Evolutionary conservation across 78 protist genomes (phyloP), one percentile per base, ranked within the genome.

Genomic region (Protostelium mycophagum): DNA sequence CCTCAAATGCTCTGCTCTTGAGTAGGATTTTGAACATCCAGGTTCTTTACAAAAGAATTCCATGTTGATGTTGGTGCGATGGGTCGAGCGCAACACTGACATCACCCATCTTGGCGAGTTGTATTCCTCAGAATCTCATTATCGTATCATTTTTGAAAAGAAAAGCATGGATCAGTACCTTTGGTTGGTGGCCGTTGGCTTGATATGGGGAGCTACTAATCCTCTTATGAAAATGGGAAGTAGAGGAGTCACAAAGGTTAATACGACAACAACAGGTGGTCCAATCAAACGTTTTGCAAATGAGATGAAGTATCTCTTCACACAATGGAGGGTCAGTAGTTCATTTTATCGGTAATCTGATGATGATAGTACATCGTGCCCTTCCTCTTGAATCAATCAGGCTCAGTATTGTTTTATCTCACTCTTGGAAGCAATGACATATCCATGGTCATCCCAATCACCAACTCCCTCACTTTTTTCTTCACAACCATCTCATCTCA

Each of bases 191-290:
- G 63, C 85, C 23, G 95, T 92, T 9, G 95, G 91, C 34, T 83
- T 92, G 34, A 38, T 92, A 28, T 92, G 95, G 95, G 95, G 95
- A 31, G 90, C 93, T 10, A 92, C 95, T 85, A 92, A 92, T 37
- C 95, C 95, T 1, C 38, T 92, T 10, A 92, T 92, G n/a, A 89
- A 88, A 51, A 34, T 90, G 85, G 95, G 92, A 29, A 86, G 90
- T 86, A 89, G 86, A 86, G 95, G 95, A 83, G 95, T 88, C 39
- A 85, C 89, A 35, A 1, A 37, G 9, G 88, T 88, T 0, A 37
- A 63, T 23, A 16, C 73, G 16, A 25, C 73, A 25, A 25, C 73
- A 51, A 86, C 87, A 34, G 85, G 86, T 85, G 85, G 37, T 36
- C 83, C 83, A 1, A n/a, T 91, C 36, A 28, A 25, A 9, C 89